Evolutionary conservation across 352 stramenopile species (phyloP).

Genomic region (Aphanomyces cochlioides): DNA sequence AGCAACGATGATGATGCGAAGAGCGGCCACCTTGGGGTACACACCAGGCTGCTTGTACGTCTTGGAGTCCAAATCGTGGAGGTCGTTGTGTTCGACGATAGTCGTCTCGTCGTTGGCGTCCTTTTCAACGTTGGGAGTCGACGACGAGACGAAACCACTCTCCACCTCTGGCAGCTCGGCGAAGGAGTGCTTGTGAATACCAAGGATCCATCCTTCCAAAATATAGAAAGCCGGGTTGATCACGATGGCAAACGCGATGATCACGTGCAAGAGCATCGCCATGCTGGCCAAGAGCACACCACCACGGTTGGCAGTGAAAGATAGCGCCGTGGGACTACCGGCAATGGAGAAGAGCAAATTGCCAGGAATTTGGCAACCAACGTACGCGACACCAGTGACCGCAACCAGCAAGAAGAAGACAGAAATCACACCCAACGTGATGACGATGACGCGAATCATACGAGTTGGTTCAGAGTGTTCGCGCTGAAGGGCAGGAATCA

Average conservation of each 20-base stretch:
- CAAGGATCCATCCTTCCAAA: conserved; percentile 12
- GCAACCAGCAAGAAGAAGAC: conserved; percentile 34
- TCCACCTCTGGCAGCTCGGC: not conserved
- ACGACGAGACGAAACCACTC: not conserved
- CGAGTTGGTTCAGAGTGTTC: conserved; percentile 55
- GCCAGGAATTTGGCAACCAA: conserved; percentile 32
- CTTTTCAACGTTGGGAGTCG: not conserved
- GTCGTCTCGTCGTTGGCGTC: not conserved
- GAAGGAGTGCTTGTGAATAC: not conserved
- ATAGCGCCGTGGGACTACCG: conserved; percentile 12
- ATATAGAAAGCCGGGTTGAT: conserved; percentile 17
- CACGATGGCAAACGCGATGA: conserved; percentile 30
- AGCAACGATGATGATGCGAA: conserved; percentile 13
- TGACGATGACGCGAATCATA: conserved; percentile 55
- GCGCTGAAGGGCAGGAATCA: conserved; percentile 59
- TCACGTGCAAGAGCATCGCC: conserved; percentile 32
- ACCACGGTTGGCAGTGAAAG: conserved; percentile 26
- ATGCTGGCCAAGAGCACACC: conserved; percentile 29
- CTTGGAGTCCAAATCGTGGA: conserved; percentile 2
- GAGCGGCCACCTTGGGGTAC: conserved; percentile 15
- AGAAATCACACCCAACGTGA: conserved; percentile 58
- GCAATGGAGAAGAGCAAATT: conserved; percentile 34
- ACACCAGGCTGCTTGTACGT: conserved; percentile 4
- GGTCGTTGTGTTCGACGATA: not conserved
- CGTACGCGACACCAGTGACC: conserved; percentile 16